Base-by-base conservation (phyloP, 202 grass and related monocot genomes). In the Elaeis oleifera region DNA sequence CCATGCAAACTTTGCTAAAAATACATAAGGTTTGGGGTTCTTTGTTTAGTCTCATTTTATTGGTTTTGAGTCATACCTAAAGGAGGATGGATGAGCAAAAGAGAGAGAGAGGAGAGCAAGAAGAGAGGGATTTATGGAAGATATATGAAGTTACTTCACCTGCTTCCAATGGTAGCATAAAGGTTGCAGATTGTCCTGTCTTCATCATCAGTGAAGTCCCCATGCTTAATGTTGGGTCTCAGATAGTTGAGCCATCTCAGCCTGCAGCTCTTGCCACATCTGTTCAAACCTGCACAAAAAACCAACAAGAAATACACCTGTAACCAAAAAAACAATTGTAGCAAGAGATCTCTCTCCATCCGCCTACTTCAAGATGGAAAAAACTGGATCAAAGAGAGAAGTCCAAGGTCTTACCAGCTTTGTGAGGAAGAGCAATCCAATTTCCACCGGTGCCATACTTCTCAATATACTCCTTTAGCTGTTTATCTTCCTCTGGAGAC, bases 161-260 rank as follows among this genome's bases (percentile, higher is more conserved):
- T 92, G 89, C 89, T 92, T 61, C 89, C 89, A 49, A 92, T 92
- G 67, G 26, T 74, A 32, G 84, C 67, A 32, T 81, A 87, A 59
- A 92, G 89, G 64, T 59, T 82, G 71, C 84, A 87, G 67, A 92
- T 92, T 63, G 87, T 79, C 64, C 80, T 76, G 1, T 92, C 89
- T 69, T 92, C 89, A 11, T 92, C 80, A 13, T 81, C 89, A 49
- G 84, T 84, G 77, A 90, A 92, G 76, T 79, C 80, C 0, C 89
- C 89, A 54, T 87, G 89, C 56, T 92, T 92, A 53, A 92, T 79
- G 76, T 92, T 92, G n/a, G 89, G 89, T 68, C 89, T 84, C 68
- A 91, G 60, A 56, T 87, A 87, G 71, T 87, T 87, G 61, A 87
- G 65, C 83, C 83, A 87, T 74, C 83, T 67, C 11, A 87, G 29